Percentiles rank a stretch among this genome's conserved stretches.
phyloP scores from a whole-genome alignment of 31 red algal genomes.

The Endocladia muricata region DNA sequence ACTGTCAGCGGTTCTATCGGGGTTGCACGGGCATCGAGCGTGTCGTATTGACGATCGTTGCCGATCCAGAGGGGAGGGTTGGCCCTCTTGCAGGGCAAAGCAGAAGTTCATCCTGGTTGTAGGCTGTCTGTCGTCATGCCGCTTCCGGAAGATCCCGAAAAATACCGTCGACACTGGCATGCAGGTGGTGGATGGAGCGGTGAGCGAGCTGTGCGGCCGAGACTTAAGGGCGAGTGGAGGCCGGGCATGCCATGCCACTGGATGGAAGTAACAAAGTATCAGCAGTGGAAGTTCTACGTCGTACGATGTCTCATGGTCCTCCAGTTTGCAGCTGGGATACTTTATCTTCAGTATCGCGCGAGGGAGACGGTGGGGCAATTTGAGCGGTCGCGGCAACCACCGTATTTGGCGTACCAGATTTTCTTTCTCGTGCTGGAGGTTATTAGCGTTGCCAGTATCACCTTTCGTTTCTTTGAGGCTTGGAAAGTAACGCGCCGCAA shows the following conservation, averaged over 20 bases:
- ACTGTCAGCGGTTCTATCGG: too few species aligned
- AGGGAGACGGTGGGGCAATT: slow-evolving; percentile 54
- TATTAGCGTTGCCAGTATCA: slow-evolving; percentile 22
- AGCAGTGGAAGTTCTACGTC: slow-evolving; percentile 19
- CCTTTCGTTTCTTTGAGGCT: slow-evolving; percentile 49
- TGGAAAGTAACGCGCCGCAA: slow-evolving; percentile 48
- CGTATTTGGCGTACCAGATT: slow-evolving; percentile 48
- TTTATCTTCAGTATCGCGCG: slow-evolving; percentile 60
- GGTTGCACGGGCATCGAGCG: too few species aligned
- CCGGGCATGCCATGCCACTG: slow-evolving; percentile 56
- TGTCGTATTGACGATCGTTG: too few species aligned
- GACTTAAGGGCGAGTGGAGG: slow-evolving; percentile 30
- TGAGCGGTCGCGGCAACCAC: not conserved
- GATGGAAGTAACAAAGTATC: slow-evolving; percentile 36
- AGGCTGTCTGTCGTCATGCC: too few species aligned
- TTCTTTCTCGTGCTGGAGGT: slow-evolving; percentile 54
- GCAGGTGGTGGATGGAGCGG: slow-evolving; percentile 40
- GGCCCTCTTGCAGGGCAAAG: too few species aligned
- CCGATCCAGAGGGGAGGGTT: too few species aligned
- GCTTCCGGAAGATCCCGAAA: slow-evolving; percentile 25
- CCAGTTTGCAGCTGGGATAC: slow-evolving; percentile 40
- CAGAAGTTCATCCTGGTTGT: too few species aligned
- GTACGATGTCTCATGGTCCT: slow-evolving; percentile 36
- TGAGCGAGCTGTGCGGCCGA: slow-evolving; percentile 13
- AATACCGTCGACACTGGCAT: slow-evolving; percentile 16